phyloP scores from a whole-genome alignment of 768 basidiomycete genomes.

The Lactarius akahatsu region DNA sequence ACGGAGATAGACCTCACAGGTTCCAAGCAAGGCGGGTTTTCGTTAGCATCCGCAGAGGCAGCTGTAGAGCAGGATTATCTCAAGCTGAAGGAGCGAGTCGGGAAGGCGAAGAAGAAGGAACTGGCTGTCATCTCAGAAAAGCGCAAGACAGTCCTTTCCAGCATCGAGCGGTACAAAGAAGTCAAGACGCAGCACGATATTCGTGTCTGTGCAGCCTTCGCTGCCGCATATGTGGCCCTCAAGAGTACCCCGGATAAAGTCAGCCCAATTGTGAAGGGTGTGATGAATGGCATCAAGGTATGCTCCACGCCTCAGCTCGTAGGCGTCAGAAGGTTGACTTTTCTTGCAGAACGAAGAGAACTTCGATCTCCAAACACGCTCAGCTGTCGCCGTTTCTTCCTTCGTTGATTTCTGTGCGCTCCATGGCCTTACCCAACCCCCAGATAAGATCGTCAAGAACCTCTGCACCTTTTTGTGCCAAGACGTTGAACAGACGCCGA shows the following conservation, averaged over 20 bases:
- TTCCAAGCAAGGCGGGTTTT: conserved; percentile 64
- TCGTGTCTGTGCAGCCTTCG: conserved; percentile 85
- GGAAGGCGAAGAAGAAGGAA: conserved; percentile 77
- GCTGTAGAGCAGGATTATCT: conserved; percentile 71
- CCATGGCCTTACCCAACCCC: conserved; percentile 75
- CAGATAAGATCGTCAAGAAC: conserved; percentile 96
- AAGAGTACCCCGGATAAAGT: conserved; percentile 87
- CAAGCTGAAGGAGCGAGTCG: conserved; percentile 70
- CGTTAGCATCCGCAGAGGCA: conserved; percentile 71
- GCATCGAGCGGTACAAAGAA: conserved; percentile 76
- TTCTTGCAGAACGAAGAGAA: conserved; percentile 77
- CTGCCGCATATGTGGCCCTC: conserved; percentile 88
- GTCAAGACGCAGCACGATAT: conserved; percentile 84
- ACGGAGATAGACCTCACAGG: conserved; percentile 74
- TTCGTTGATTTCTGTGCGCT: conserved; percentile 84
- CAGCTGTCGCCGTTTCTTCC: conserved; percentile 80
- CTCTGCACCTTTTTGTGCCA: conserved; percentile 95
- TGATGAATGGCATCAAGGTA: conserved; percentile 98
- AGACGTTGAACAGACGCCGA: conserved; percentile 84
- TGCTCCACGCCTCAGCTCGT: background rate
- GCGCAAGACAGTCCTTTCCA: conserved; percentile 60
- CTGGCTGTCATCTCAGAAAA: conserved; percentile 73
- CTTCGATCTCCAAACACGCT: conserved; percentile 80
- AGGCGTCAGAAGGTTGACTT: background rate
- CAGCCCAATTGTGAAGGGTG: conserved; percentile 92